Evolutionary conservation across 371 early-diverging fungal species (phyloP).

Genomic region (Rhizopus delemar): DNA sequence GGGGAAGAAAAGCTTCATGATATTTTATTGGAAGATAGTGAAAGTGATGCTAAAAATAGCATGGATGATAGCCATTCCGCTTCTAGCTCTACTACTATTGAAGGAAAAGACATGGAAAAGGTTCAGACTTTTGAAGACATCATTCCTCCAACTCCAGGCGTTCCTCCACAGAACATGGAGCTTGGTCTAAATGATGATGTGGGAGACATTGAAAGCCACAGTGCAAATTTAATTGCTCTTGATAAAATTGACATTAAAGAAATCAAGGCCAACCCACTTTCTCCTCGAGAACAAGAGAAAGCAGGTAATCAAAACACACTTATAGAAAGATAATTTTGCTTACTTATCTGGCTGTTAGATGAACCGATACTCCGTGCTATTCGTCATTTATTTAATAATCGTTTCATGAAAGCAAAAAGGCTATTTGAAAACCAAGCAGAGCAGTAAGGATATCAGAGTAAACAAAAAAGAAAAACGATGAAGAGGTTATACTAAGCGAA

Average conservation of each 20-base stretch:
- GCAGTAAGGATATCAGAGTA: constrained; percentile 21
- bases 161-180: constrained; percentile 25
- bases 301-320: constrained; percentile 35
- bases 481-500: neutral
- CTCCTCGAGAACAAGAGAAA: constrained; percentile 52
- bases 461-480: constrained; percentile 1
- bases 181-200: constrained; percentile 20
- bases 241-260: constrained; percentile 37
- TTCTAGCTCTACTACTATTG: constrained; percentile 6
- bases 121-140: constrained; percentile 15
- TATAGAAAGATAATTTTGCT: neutral
- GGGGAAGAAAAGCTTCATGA: constrained; percentile 13
- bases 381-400: constrained; percentile 59
- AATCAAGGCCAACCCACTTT: constrained; percentile 47
- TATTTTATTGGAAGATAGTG: neutral
- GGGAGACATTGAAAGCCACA: constrained; percentile 25
- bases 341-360: constrained; percentile 12
- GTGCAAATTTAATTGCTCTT: constrained; percentile 31
- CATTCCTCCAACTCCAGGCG: constrained; percentile 33
- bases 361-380: constrained; percentile 55
- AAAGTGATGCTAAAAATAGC: constrained; percentile 7
- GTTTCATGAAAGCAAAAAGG: constrained; percentile 56
- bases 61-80: constrained; percentile 14
- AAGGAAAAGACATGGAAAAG: neutral
- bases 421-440: constrained; percentile 42